Base-by-base conservation (phyloP, 768 basidiomycete species). In the Amanita polypyramis region DNA sequence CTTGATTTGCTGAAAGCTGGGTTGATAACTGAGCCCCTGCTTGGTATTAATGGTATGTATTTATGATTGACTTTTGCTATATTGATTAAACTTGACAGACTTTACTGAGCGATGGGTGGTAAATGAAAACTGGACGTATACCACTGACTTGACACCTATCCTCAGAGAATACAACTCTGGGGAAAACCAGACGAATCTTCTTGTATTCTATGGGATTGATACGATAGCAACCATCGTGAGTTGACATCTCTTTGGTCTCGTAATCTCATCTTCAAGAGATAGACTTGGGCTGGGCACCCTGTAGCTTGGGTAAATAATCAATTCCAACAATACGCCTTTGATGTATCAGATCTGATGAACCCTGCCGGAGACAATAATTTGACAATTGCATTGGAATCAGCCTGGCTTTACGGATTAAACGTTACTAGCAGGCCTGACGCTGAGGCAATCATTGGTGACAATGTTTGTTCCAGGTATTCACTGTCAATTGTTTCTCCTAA, bases 281-380 rank as follows among this genome's bases (percentile, higher is more conserved):
- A 76, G 76, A 76, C 70, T 8, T 61, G 79, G 5, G 68, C 67
- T 5, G 73, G 70, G 7, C 66, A 75, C 21, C 70, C 76, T 4
- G 61, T 80, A 17, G 72, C 74, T 14, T 78, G 76, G 76, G 74
- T 77, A 25, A 72, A 74, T 58, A 77, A 79, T 54, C 69, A 77
- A 53, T 79, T 79, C 58, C 68, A 65, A 30, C 77, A 76, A 58
- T 75, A 76, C 53, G 65, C 64, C 9, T 77, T 69, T 51, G 76
- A 80, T 47, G 66, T 79, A 5, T 68, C 76, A 2, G 60, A 65
- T 15, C 57, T 68, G n/a, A 57, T 75, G 12, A 54, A 57, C 0
- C 58, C 66, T 9, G 62, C 68, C 5, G 57, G 55, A 11, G 59
- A 70, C 50, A 68, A 58, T 9, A 76, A 78, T 35, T 47, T 80